Evolutionary conservation across 2,329 filamentous ascomycete species (phyloP).

Genomic region (Coniochaeta pulveracea): DNA sequence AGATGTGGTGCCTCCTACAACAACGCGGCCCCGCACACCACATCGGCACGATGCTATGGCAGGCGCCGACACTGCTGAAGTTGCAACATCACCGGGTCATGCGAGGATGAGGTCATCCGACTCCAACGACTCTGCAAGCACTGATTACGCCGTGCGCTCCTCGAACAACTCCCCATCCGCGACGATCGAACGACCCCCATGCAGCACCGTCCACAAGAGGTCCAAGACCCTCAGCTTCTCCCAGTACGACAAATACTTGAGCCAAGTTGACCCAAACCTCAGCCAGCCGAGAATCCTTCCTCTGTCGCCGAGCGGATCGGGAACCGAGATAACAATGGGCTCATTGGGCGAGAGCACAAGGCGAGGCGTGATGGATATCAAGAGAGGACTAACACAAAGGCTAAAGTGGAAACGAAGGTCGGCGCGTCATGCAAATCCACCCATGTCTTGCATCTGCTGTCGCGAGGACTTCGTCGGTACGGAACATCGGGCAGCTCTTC

Average conservation of each 20-base stretch:
- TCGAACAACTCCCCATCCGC: slow-evolving; percentile 13
- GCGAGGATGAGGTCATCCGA: too few relatives aligned
- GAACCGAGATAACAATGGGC: slow-evolving; percentile 21
- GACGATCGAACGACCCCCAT: slow-evolving; percentile 30
- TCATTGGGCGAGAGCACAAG: slow-evolving; percentile 32
- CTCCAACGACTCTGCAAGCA: too few relatives aligned
- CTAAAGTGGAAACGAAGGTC: slow-evolving; percentile 30
- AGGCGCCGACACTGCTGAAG: too few relatives aligned
- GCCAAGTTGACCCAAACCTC: slow-evolving; percentile 29
- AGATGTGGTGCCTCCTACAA: slow-evolving; percentile 9
- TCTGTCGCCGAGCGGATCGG: slow-evolving; percentile 11
- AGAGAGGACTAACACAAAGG: slow-evolving; percentile 28
- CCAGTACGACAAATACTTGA: slow-evolving; percentile 40
- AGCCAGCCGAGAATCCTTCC: slow-evolving; percentile 27
- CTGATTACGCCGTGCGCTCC: too few relatives aligned
- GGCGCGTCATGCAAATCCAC: slow-evolving; percentile 9
- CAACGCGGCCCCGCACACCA: background rate
- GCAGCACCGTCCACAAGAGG: slow-evolving; percentile 17
- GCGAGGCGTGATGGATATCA: slow-evolving; percentile 33
- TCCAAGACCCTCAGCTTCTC: slow-evolving; percentile 32
- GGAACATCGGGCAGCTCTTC: slow-evolving; percentile 22
- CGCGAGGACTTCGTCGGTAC: slow-evolving; percentile 35
- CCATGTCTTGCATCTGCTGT: slow-evolving; percentile 39
- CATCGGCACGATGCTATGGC: too few relatives aligned
- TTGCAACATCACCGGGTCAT: too few relatives aligned